phyloP scores from a whole-genome alignment of 805 yeast genomes.

The Kuraishia cidri region DNA sequence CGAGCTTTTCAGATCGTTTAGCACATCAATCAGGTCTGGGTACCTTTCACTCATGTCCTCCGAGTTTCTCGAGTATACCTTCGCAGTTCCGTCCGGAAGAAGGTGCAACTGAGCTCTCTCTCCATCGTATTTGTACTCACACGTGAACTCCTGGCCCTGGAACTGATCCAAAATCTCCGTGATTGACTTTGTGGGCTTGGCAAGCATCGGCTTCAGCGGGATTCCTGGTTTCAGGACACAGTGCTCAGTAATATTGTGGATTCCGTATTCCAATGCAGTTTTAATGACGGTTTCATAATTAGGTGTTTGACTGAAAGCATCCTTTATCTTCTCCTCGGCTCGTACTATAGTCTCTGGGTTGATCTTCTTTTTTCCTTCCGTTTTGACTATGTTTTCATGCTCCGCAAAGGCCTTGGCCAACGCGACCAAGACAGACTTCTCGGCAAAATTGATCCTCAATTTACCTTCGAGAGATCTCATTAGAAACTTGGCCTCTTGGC shows the following conservation, averaged over 20 bases:
- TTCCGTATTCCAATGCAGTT: conserved; percentile 59
- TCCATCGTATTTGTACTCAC: conserved; percentile 97
- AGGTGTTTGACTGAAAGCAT: conserved; percentile 85
- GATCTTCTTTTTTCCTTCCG: conserved; percentile 11
- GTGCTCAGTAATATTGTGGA: conserved; percentile 52
- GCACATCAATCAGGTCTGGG: conserved; percentile 75
- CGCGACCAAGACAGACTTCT: conserved; percentile 79
- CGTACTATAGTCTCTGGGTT: conserved; percentile 35
- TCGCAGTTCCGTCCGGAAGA: conserved; percentile 52
- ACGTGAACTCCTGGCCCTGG: conserved; percentile 77
- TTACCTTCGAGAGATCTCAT: conserved; percentile 91
- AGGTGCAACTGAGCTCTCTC: conserved; percentile 94
- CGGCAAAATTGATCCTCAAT: conserved; percentile 87
- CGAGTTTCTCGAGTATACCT: conserved; percentile 86
- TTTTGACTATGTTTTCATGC: conserved; percentile 36
- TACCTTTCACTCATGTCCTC: conserved; percentile 96
- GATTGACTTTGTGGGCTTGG: conserved; percentile 92
- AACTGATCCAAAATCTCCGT: conserved; percentile 89
- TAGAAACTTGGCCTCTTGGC: conserved; percentile 82
- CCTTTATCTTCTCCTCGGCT: conserved; percentile 76
- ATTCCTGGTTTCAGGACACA: conserved; percentile 84
- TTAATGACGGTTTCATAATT: conserved; percentile 76
- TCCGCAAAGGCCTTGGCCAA: conserved; percentile 75
- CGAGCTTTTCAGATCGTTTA: conserved; percentile 32
- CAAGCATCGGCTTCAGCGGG: conserved; percentile 96